Conservation (phyloP, 2,329 filamentous ascomycete genomes). For the Stromatinia cepivora region DNA sequence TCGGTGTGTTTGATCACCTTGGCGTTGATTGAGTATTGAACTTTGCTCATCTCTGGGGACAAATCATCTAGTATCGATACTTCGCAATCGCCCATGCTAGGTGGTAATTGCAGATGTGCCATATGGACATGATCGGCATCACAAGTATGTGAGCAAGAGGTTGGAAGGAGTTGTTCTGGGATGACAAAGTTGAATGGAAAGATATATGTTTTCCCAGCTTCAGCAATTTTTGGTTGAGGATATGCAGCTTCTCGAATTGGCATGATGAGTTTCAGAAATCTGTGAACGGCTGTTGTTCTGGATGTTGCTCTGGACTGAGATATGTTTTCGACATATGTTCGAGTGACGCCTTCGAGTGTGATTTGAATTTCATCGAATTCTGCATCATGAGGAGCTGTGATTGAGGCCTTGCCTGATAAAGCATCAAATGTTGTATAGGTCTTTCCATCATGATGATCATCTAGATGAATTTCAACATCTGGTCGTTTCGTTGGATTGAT, state of each 20-base stretch:
- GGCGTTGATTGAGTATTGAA: constrained; percentile 38
- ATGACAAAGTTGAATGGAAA: constrained; percentile 42
- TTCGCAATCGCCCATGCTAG: constrained; percentile 38
- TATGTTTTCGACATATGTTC: constrained; percentile 38
- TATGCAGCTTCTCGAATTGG: constrained; percentile 38
- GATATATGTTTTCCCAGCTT: constrained; percentile 38
- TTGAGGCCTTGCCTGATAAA: constrained; percentile 35
- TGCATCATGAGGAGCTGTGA: constrained; percentile 36
- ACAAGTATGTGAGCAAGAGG: constrained; percentile 35
- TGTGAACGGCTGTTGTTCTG: constrained; percentile 37
- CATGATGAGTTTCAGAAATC: constrained; percentile 40
- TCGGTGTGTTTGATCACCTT: constrained; percentile 35
- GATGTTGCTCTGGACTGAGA: constrained; percentile 32
- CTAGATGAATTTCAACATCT: constrained; percentile 37
- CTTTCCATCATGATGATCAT: constrained; percentile 35
- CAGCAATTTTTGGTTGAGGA: constrained; percentile 37
- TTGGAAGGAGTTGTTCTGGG: constrained; percentile 39
- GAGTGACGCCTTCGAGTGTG: constrained; percentile 37
- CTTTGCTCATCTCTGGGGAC: constrained; percentile 38
- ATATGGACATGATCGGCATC: constrained; percentile 36
- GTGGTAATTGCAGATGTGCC: constrained; percentile 39
- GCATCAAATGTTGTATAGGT: constrained; percentile 39
- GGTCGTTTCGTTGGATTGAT: constrained; percentile 29
- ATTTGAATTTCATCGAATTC: constrained; percentile 40
- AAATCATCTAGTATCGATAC: constrained; percentile 35